Base-by-base conservation (phyloP, 768 basidiomycete species). In the Termitomyces sp. region DNA sequence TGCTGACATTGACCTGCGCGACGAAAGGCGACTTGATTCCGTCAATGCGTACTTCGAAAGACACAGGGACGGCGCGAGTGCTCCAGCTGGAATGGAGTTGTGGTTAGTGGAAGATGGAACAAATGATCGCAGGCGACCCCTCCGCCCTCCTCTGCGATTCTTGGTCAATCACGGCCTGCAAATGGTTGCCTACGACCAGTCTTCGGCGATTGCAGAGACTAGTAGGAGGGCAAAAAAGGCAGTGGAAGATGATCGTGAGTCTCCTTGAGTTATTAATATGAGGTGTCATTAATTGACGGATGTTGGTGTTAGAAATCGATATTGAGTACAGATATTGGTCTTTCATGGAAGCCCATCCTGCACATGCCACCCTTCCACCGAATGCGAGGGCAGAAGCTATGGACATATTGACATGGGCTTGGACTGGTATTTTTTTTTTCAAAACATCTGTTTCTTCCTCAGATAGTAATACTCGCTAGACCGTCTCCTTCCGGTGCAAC, bases 311-410 rank as follows among this genome's bases (percentile, higher is more conserved):
- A 92, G 91, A 81, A 47, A 73, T 90, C 22, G 88, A 92, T 55
- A 77, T 84, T 64, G 88, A 90, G 65, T 90, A 87, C 63, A 77
- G 87, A 55, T 93, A 91, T 65, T 93, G 92, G 92, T 74, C 82
- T 6, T 93, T 86, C 66, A 79, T 93, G 71, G 87, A 91, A 68
- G 72, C 80, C 35, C 90, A 92, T 63, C 91, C 91, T 0, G 88
- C 87, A 0, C 91, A 93, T 67, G 73, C 76, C 8, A 66, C 77
- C 0, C 74, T 92, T 28, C 80, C 86, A 8, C 64, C 71, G 7
- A 77, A 75, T 44, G 85, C 86, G 10, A 79, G 79, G 50, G 70
- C 74, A 0, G 90, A 93, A 62, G 91, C 91, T 1, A 76, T 87
- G 65, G 88, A 92, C 54, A 81, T 82, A 0, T 73, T 93, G 61